phyloP scores from a whole-genome alignment of 257 asterid genomes.

The Solanum infundibuliforme region DNA sequence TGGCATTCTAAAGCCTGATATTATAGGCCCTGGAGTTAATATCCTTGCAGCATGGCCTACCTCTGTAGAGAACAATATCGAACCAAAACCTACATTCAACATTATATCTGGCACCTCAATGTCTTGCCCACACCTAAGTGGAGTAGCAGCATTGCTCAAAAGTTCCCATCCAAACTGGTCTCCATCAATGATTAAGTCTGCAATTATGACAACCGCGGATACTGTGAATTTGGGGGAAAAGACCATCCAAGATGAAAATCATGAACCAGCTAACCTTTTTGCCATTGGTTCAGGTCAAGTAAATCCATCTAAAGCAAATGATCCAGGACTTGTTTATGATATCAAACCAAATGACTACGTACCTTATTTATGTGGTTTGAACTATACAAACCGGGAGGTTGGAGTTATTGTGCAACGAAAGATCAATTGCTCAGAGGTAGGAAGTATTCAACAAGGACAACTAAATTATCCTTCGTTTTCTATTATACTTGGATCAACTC shows the following conservation, averaged over 20 bases:
- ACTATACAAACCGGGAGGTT: not conserved
- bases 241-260: not conserved
- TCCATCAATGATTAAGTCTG: slow-evolving; percentile 12
- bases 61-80: slow-evolving; percentile 1
- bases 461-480: not conserved
- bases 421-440: not conserved
- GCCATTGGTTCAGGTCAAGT: slow-evolving; percentile 12
- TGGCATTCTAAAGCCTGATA: not conserved
- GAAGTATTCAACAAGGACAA: not conserved
- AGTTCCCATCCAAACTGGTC: slow-evolving; percentile 23
- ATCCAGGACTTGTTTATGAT: slow-evolving; percentile 13
- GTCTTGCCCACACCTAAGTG: not conserved
- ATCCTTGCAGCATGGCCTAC: not conserved
- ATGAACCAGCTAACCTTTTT: slow-evolving; percentile 3
- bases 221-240: not conserved
- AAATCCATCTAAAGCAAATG: slow-evolving; percentile 2
- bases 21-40: not conserved
- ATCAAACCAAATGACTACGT: not conserved
- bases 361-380: not conserved
- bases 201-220: slow-evolving; percentile 22
- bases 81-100: slow-evolving; percentile 6
- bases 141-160: slow-evolving; percentile 8
- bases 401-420: not conserved
- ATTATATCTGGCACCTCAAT: slow-evolving; percentile 13
- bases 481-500: not conserved